A percentile compares a stretch with the other conserved stretches of the same genome.
These are phyloP conservation scores for Pseudozyma flocculosa DNA, from an alignment of 1,284 basidiomycete genomes.

Conservation along the genomic window DNA sequence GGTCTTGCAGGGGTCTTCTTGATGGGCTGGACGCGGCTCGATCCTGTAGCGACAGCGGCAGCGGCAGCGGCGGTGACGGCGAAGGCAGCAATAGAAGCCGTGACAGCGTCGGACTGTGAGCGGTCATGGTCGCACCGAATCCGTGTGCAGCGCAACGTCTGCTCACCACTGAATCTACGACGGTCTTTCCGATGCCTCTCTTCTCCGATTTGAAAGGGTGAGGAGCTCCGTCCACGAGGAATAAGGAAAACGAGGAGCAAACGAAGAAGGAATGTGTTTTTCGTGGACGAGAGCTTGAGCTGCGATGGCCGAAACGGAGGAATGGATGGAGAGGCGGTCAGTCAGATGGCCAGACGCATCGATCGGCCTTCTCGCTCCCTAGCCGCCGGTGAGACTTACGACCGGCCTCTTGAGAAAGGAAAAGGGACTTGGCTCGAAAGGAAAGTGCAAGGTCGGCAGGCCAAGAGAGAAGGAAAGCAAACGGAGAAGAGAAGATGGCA, in stretches of 20 bases:
- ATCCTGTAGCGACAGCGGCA: no score
- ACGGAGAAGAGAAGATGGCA: constrained; percentile 2
- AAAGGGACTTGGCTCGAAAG: constrained; percentile 1
- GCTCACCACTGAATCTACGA: no score
- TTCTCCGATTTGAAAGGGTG: no score
- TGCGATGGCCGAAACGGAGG: neutral
- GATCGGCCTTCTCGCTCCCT: neutral
- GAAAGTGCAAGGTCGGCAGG: constrained; percentile 2
- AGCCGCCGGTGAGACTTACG: constrained; percentile 1
- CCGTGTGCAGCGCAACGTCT: no score
- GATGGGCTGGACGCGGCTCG: no score
- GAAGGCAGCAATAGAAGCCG: no score
- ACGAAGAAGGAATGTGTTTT: neutral
- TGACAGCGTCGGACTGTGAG: no score
- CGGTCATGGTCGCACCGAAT: no score
- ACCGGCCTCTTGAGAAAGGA: neutral
- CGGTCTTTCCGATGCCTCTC: no score
- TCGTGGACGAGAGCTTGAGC: neutral
- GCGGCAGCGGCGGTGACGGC: no score
- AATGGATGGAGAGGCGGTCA: neutral
- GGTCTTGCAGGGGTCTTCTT: neutral
- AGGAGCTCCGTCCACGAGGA: neutral
- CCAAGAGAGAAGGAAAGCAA: neutral
- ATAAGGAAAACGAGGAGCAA: constrained; percentile 2
- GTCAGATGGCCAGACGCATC: neutral